Conservation (phyloP, 2,329 filamentous ascomycete genomes). For the Colletotrichum paranaense region DNA sequence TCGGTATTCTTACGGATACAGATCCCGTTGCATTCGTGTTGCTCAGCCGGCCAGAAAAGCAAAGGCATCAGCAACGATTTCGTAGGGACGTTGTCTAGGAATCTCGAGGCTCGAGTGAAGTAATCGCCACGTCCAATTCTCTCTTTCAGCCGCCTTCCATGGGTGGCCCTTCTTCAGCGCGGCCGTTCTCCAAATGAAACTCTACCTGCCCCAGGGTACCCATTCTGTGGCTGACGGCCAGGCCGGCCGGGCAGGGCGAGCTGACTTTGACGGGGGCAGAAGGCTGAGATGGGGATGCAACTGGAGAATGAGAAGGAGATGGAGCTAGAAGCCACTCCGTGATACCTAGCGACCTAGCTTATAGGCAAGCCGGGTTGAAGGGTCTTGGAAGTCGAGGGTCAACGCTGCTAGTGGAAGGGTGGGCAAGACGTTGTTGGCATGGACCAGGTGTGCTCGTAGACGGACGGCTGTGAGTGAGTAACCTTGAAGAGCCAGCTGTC, state of each 20-base stretch:
- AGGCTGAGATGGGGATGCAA: conserved; percentile 12
- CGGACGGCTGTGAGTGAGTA: conserved; percentile 10
- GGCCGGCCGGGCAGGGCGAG: conserved; percentile 26
- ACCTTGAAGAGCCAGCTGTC: conserved; percentile 6
- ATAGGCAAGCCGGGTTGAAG: background rate
- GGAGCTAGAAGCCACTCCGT: background rate
- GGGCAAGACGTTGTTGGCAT: conserved; percentile 12
- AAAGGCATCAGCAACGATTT: background rate
- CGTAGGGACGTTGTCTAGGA: background rate
- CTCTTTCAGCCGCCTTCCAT: conserved; percentile 19
- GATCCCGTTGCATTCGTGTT: background rate
- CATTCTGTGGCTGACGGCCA: conserved; percentile 22
- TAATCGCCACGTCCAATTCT: conserved; percentile 1
- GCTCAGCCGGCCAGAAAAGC: background rate
- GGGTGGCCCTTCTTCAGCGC: background rate
- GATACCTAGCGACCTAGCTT: background rate
- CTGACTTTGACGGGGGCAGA: background rate
- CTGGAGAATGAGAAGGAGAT: conserved; percentile 2
- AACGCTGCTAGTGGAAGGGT: background rate
- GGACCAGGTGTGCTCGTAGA: conserved; percentile 6
- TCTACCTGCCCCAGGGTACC: background rate
- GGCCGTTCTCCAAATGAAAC: background rate
- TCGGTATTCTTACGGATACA: background rate
- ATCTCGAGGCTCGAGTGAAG: background rate
- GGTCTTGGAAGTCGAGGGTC: background rate